A percentile compares a stretch with the other conserved stretches of the same genome.
Evolutionary conservation across 306 rosid species (phyloP).

Genomic region (Rosa persica): DNA sequence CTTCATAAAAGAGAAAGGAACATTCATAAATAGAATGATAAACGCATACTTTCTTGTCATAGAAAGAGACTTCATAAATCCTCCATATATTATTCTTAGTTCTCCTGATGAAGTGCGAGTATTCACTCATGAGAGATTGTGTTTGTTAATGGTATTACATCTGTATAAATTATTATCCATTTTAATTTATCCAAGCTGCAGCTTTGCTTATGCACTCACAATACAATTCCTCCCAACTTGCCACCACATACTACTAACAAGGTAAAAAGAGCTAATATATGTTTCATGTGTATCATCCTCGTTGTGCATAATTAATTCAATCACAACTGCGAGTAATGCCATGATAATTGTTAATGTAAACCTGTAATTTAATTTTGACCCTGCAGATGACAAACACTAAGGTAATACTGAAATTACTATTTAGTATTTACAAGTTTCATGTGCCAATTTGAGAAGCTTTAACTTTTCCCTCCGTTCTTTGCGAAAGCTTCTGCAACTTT

Average conservation of each 20-base stretch:
- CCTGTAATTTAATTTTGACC: slow-evolving; percentile 91
- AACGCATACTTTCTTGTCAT: background rate
- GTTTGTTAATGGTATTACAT: background rate
- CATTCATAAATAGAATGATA: background rate
- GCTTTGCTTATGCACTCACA: background rate
- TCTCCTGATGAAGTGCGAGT: background rate
- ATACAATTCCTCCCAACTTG: background rate
- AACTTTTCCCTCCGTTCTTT: slow-evolving; percentile 72
- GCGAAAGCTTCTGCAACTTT: slow-evolving; percentile 92
- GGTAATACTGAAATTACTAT: background rate
- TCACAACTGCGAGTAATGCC: slow-evolving; percentile 11
- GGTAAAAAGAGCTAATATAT: background rate
- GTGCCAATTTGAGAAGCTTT: slow-evolving; percentile 20
- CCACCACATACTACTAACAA: background rate
- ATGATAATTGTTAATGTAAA: slow-evolving; percentile 7
- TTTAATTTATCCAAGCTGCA: background rate
- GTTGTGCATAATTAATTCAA: background rate
- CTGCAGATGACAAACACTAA: slow-evolving; percentile 28
- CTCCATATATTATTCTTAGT: background rate
- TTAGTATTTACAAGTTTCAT: background rate
- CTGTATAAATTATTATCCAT: background rate
- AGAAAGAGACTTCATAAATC: background rate
- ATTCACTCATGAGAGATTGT: background rate
- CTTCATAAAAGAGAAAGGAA: slow-evolving; percentile 30
- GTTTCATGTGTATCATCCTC: background rate